These are phyloP conservation scores for Colletotrichum karsti DNA, from an alignment of 2,329 filamentous ascomycete species.

Conservation along the genomic window DNA sequence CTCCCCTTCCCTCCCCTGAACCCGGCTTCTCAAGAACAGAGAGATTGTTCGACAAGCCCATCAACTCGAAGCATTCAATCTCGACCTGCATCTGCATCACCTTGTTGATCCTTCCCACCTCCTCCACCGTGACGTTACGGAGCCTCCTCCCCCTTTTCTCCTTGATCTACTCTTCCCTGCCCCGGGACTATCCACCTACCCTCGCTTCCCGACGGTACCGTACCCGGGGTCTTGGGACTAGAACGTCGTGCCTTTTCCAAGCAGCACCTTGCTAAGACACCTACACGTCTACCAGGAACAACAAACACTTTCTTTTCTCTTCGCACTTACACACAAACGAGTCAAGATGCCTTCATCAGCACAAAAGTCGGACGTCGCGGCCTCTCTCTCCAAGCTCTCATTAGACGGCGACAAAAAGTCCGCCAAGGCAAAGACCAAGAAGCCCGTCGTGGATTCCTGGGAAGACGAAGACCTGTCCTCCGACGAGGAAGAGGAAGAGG, in stretches of 20 bases:
- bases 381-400: slow-evolving; percentile 41
- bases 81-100: slow-evolving; percentile 5
- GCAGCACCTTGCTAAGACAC: neutral
- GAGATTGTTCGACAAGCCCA: too few species aligned
- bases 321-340: neutral
- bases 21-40: too few species aligned
- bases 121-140: neutral
- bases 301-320: too few species aligned
- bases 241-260: neutral
- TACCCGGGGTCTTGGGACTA: neutral
- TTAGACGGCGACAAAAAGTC: slow-evolving; percentile 34
- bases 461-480: slow-evolving; percentile 59
- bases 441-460: slow-evolving; percentile 52
- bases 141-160: neutral
- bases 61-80: too few species aligned
- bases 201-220: slow-evolving; percentile 22
- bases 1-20: neutral
- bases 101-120: slow-evolving; percentile 12
- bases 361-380: slow-evolving; percentile 35
- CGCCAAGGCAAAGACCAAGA: slow-evolving; percentile 37
- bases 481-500: slow-evolving; percentile 36
- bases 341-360: slow-evolving; percentile 29
- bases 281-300: neutral
- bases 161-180: slow-evolving; percentile 14
- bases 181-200: slow-evolving; percentile 1